Conservation (phyloP, 2,329 filamentous ascomycete genomes). For the Aspergillus ustus region DNA sequence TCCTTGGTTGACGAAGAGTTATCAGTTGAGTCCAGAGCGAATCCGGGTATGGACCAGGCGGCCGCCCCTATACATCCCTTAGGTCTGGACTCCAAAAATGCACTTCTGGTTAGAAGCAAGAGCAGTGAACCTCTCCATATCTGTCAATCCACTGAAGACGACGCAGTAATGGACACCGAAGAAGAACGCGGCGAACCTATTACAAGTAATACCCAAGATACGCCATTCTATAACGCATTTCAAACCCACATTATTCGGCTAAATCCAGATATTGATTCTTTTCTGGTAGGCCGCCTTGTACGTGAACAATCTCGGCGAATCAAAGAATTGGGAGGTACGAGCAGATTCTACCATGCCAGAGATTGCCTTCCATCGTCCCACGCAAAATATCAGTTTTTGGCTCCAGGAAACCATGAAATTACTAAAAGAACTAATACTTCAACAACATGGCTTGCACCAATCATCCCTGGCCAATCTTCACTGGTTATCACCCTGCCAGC, state of each 20-base stretch:
- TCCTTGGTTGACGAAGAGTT: no score
- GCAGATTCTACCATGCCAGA: constrained; percentile 65
- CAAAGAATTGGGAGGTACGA: constrained; percentile 72
- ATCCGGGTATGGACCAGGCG: no score
- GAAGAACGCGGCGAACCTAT: no score
- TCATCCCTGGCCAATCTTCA: constrained; percentile 77
- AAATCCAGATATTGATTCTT: constrained; percentile 70
- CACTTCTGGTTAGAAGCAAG: no score
- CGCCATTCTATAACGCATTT: constrained; percentile 42
- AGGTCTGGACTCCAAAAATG: no score
- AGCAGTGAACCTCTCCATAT: no score
- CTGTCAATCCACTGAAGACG: no score
- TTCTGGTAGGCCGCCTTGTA: constrained; percentile 79
- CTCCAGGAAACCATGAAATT: constrained; percentile 67
- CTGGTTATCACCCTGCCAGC: constrained; percentile 72
- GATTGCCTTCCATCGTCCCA: constrained; percentile 55
- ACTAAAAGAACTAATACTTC: constrained; percentile 69
- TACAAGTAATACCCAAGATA: no score
- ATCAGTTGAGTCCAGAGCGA: no score
- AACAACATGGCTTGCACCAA: constrained; percentile 74
- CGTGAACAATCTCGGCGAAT: constrained; percentile 80
- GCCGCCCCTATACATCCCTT: no score
- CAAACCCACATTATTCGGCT: constrained; percentile 72
- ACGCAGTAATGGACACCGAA: no score
- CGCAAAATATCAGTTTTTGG: constrained; percentile 57